phyloP scores from a whole-genome alignment of 768 basidiomycete species.

The Tephrocybe sp. region DNA sequence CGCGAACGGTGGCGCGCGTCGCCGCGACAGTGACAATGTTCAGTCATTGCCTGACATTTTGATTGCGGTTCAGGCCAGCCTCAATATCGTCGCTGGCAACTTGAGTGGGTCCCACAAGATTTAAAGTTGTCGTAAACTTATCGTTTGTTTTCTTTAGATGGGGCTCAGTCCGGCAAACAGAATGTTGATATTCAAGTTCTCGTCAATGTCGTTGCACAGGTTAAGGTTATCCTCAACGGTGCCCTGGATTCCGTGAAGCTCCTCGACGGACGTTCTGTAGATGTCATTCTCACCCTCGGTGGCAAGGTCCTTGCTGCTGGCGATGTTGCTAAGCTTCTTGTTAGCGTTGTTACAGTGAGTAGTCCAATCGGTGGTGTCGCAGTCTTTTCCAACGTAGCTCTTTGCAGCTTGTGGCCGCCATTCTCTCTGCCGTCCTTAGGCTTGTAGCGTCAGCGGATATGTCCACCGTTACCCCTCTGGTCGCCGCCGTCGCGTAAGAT shows the following conservation, averaged over 20 bases:
- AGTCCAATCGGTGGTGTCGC: no score
- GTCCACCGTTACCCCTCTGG: constrained; percentile 4
- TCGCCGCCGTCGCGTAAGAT: constrained; percentile 15
- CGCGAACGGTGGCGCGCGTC: no score
- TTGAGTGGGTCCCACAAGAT: neutral
- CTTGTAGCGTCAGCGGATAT: constrained; percentile 7
- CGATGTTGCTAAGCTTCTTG: constrained; percentile 15
- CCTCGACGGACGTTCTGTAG: constrained; percentile 11
- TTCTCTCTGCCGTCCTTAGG: constrained; percentile 6
- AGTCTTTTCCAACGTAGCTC: neutral
- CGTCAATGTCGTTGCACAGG: constrained; percentile 13
- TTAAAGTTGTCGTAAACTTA: neutral
- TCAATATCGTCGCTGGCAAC: neutral
- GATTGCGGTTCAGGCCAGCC: neutral
- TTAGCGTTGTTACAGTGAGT: constrained; percentile 14
- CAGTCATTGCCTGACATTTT: no score
- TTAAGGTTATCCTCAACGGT: constrained; percentile 7
- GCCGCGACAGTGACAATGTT: no score
- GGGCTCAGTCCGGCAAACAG: constrained; percentile 6
- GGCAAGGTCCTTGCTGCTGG: constrained; percentile 13
- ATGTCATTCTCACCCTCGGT: constrained; percentile 9
- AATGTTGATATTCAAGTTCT: constrained; percentile 15
- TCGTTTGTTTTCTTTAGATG: neutral
- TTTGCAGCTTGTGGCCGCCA: constrained; percentile 5
- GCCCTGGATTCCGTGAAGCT: constrained; percentile 15